phyloP scores from a whole-genome alignment of 139 green algal species.

The Spirogloea muscicola region DNA sequence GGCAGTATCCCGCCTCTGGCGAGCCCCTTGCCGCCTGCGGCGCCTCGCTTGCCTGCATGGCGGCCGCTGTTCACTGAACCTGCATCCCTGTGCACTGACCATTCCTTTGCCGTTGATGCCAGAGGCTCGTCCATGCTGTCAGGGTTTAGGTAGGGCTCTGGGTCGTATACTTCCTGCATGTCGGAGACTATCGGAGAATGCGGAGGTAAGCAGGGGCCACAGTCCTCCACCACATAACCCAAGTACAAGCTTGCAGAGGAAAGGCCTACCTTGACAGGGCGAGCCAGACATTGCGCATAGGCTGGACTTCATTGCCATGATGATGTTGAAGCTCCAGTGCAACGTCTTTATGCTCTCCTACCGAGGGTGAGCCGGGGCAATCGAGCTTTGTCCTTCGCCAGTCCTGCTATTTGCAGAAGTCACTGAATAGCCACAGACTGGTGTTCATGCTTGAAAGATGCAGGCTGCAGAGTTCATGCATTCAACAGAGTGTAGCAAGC shows the following conservation, averaged over 20 bases:
- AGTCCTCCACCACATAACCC: too few species aligned
- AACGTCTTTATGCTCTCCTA: slow-evolving; percentile 56
- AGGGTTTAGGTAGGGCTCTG: background rate
- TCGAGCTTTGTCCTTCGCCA: background rate
- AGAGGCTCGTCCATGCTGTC: background rate
- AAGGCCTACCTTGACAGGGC: too few species aligned
- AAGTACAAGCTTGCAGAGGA: too few species aligned
- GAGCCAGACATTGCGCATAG: slow-evolving; percentile 54
- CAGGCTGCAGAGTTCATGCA: background rate
- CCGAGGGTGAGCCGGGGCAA: slow-evolving; percentile 37
- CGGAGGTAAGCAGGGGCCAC: too few species aligned
- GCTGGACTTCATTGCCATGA: slow-evolving; percentile 32
- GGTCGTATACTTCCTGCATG: background rate
- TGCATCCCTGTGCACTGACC: too few species aligned
- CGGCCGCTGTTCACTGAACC: background rate
- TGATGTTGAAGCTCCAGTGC: slow-evolving; percentile 42
- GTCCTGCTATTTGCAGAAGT: background rate
- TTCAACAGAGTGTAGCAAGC: background rate
- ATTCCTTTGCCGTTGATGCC: background rate
- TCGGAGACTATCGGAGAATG: background rate
- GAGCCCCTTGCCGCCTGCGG: background rate
- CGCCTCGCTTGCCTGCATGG: background rate
- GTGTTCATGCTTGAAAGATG: background rate
- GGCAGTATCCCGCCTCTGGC: slow-evolving; percentile 35
- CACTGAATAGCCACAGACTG: background rate